Evolutionary conservation across 495 filamentous ascomycete genomes (phyloP).

Genomic region (Neurospora sp.): DNA sequence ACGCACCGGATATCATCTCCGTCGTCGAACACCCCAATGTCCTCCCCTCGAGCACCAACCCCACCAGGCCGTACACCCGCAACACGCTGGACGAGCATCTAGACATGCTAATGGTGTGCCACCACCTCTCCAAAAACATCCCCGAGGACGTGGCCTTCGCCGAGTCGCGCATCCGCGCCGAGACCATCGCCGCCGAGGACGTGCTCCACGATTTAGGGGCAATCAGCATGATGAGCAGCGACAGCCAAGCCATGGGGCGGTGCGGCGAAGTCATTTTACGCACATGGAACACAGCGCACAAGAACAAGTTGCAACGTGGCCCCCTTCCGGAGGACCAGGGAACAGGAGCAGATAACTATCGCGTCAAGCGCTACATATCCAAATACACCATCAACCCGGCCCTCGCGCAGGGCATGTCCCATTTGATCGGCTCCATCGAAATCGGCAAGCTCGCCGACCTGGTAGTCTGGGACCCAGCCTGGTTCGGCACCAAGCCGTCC

Average conservation of each 20-base stretch:
- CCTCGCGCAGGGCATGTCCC: slow-evolving; percentile 85
- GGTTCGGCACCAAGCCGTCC: slow-evolving; percentile 81
- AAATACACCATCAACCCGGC: slow-evolving; percentile 99
- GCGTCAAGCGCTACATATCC: slow-evolving; percentile 87
- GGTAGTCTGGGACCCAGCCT: slow-evolving; percentile 77
- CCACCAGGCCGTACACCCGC: slow-evolving; percentile 80
- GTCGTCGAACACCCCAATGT: slow-evolving; percentile 92
- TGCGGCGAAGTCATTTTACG: slow-evolving; percentile 91
- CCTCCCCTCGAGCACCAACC: slow-evolving; percentile 85
- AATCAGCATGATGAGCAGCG: slow-evolving; percentile 96
- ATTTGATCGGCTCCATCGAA: slow-evolving; percentile 81
- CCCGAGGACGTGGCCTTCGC: slow-evolving; percentile 95
- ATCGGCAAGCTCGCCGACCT: slow-evolving; percentile 87
- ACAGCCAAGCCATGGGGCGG: slow-evolving; percentile 96
- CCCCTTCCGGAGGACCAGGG: slow-evolving; percentile 65
- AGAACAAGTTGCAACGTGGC: slow-evolving; percentile 90
- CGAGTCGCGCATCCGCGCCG: slow-evolving; percentile 85
- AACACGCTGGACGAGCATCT: slow-evolving; percentile 97
- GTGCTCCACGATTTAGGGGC: slow-evolving; percentile 93
- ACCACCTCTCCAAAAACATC: slow-evolving; percentile 85
- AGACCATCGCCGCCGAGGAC: slow-evolving; percentile 96
- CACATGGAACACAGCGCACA: slow-evolving; percentile 97
- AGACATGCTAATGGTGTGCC: slow-evolving; percentile 99
- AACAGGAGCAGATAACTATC: slow-evolving; percentile 80
- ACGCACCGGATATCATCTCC: slow-evolving; percentile 93